Percentiles rank a stretch among this genome's conserved stretches.
Conservation (phyloP, 2,329 filamentous ascomycete species). For the Fusarium coffeatum region DNA sequence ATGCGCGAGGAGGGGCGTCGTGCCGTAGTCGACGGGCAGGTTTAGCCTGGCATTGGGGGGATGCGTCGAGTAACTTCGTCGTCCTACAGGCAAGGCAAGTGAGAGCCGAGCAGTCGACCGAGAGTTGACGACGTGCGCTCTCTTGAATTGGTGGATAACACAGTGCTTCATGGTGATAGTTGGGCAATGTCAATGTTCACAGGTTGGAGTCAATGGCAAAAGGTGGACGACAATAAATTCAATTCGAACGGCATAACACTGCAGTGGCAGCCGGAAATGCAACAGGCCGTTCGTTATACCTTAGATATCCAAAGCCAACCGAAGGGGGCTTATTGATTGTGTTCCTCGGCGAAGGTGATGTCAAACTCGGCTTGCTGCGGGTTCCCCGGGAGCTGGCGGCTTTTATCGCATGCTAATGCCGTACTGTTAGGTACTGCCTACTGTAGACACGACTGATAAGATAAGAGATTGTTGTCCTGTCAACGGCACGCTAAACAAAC, state of each 20-base stretch:
- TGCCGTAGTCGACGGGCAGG: slow-evolving; percentile 85
- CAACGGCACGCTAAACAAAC: slow-evolving; percentile 50
- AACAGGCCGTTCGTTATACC: slow-evolving; percentile 23
- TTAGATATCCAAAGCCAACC: slow-evolving; percentile 39
- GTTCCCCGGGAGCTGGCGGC: slow-evolving; percentile 41
- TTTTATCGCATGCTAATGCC: slow-evolving; percentile 39
- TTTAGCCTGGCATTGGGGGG: slow-evolving; percentile 78
- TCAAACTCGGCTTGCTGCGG: slow-evolving; percentile 55
- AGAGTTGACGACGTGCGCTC: slow-evolving; percentile 40
- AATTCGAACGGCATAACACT: slow-evolving; percentile 28
- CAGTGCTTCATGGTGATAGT: slow-evolving; percentile 50
- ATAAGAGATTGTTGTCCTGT: slow-evolving; percentile 54
- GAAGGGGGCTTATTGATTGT: slow-evolving; percentile 39
- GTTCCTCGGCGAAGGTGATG: slow-evolving; percentile 47
- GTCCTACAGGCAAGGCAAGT: slow-evolving; percentile 28
- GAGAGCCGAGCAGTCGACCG: slow-evolving; percentile 32
- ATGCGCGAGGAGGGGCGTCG: slow-evolving; percentile 84
- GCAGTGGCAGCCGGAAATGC: neutral
- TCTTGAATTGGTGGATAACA: slow-evolving; percentile 48
- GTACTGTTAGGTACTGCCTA: neutral
- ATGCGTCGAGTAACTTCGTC: slow-evolving; percentile 64
- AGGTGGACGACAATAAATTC: slow-evolving; percentile 20
- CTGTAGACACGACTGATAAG: slow-evolving; percentile 44
- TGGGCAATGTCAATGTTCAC: slow-evolving; percentile 7
- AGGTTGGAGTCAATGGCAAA: slow-evolving; percentile 9